Conservation (phyloP, 2,329 filamentous ascomycete genomes). For the Xylaria arbuscula region DNA sequence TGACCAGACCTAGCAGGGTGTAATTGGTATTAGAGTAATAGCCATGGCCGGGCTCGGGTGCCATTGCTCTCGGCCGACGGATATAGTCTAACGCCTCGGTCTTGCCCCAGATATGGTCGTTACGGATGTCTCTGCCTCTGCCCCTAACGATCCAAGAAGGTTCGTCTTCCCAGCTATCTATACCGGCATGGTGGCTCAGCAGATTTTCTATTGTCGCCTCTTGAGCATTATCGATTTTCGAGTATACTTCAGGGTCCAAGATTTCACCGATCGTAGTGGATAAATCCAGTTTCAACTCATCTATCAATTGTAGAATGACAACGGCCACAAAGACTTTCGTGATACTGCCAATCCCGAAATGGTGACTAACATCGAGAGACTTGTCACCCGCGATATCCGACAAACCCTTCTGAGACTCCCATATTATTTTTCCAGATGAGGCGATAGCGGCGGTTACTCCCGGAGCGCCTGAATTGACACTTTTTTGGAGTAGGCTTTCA, state of each 20-base stretch:
- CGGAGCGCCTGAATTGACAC: not conserved
- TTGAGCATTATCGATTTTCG: not conserved
- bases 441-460: not conserved
- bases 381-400: not conserved
- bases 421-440: not conserved
- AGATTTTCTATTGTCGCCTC: not conserved
- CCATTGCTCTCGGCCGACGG: not conserved
- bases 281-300: not conserved
- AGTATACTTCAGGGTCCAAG: not conserved
- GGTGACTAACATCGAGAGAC: not conserved
- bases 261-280: not conserved
- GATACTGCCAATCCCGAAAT: not conserved
- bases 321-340: not conserved
- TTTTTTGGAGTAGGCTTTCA: not conserved
- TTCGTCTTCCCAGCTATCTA: conserved; percentile 1
- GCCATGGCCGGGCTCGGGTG: not conserved
- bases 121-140: not conserved
- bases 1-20: not conserved
- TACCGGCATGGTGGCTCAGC: not conserved
- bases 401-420: not conserved
- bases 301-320: not conserved
- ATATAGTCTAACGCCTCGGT: not conserved
- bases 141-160: not conserved
- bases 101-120: not conserved
- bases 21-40: not conserved